Evolutionary conservation across 2,329 filamentous ascomycete genomes (phyloP).

Genomic region (Colletotrichum sp.): DNA sequence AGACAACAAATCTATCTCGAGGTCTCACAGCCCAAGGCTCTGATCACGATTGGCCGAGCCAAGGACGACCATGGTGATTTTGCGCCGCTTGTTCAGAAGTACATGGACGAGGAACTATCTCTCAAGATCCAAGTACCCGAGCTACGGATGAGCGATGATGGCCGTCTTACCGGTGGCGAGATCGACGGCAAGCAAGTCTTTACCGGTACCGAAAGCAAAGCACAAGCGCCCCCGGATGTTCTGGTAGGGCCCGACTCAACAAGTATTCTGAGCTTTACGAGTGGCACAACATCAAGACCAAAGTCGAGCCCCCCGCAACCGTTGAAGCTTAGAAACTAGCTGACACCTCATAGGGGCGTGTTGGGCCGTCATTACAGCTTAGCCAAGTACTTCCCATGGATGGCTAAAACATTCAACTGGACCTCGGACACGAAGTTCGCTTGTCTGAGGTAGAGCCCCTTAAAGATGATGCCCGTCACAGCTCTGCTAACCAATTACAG

Average conservation of each 20-base stretch:
- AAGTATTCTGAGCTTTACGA: conserved; percentile 77
- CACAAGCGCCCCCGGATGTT: conserved; percentile 67
- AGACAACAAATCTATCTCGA: conserved; percentile 57
- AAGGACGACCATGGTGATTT: conserved; percentile 61
- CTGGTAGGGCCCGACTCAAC: conserved; percentile 85
- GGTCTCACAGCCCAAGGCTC: conserved; percentile 46
- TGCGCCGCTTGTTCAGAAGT: conserved; percentile 38
- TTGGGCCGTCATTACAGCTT: conserved; percentile 85
- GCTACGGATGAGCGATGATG: conserved; percentile 74
- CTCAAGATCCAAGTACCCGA: conserved; percentile 78
- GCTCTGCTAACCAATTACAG: background rate
- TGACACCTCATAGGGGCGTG: conserved; percentile 60
- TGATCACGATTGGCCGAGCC: conserved; percentile 78
- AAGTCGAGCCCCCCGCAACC: conserved; percentile 49
- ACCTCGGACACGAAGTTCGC: background rate
- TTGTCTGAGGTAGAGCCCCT: background rate
- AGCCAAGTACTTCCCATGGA: conserved; percentile 92
- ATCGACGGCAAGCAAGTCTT: conserved; percentile 72
- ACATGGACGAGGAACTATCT: conserved; percentile 74
- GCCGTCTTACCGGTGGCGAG: conserved; percentile 70
- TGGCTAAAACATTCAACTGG: conserved; percentile 75
- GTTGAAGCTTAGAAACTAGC: background rate
- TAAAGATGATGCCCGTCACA: background rate
- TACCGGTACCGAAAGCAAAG: conserved; percentile 53
- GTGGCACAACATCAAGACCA: conserved; percentile 62